A percentile compares a stretch with the other conserved stretches of the same genome.
Conservation (phyloP, 371 early-diverging fungal species). For the Saksenaea oblongispora region DNA sequence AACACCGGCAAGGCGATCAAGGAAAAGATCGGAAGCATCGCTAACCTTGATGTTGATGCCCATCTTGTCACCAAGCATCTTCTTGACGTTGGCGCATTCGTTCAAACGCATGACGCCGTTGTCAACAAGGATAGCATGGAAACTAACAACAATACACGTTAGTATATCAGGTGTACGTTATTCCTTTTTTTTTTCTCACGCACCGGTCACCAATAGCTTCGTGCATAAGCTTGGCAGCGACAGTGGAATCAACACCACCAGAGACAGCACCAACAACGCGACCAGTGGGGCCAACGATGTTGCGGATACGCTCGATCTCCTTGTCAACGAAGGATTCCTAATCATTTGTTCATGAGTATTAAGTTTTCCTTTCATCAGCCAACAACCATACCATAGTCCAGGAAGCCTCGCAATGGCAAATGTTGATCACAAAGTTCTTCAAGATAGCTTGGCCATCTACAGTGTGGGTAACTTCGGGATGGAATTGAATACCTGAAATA, state of each 20-base stretch:
- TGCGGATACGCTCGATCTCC: slow-evolving; percentile 92
- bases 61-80: slow-evolving; percentile 82
- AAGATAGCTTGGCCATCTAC: slow-evolving; percentile 82
- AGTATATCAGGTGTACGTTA: not conserved
- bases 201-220: slow-evolving; percentile 94
- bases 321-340: slow-evolving; percentile 87
- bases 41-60: slow-evolving; percentile 94
- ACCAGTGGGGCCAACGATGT: slow-evolving; percentile 88
- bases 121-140: slow-evolving; percentile 97
- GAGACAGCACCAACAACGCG: slow-evolving; percentile 96
- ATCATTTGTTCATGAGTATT: too few relatives aligned
- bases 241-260: slow-evolving; percentile 97
- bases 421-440: slow-evolving; percentile 89
- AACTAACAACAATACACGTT: slow-evolving; percentile 29
- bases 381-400: slow-evolving; percentile 84
- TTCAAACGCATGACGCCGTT: slow-evolving; percentile 98
- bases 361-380: slow-evolving; percentile 3
- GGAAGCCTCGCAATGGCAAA: slow-evolving; percentile 80
- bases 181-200: not conserved
- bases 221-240: slow-evolving; percentile 95
- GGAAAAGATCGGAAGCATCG: slow-evolving; percentile 88
- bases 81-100: slow-evolving; percentile 86
- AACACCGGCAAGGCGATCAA: slow-evolving; percentile 85
- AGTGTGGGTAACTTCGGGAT: slow-evolving; percentile 98
- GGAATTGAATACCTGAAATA: slow-evolving; percentile 80